Conservation (phyloP, 192 early-diverging fungal genomes). For the Phlyctochytrium planicorne region DNA sequence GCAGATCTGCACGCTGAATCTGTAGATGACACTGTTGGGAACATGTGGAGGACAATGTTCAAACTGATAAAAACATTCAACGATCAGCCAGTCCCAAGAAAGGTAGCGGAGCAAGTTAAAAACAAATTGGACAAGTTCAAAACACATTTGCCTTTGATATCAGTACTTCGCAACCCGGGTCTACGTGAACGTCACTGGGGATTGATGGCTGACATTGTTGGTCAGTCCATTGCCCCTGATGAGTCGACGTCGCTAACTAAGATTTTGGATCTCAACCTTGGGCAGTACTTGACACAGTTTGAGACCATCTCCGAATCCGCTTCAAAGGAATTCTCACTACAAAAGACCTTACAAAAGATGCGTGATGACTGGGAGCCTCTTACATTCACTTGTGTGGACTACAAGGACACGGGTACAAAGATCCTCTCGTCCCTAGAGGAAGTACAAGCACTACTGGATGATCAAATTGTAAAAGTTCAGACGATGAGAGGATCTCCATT, state of each 20-base stretch:
- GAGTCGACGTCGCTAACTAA: constrained; percentile 54
- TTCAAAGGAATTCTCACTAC: constrained; percentile 57
- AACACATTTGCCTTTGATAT: constrained; percentile 50
- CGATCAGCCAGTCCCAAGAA: constrained; percentile 54
- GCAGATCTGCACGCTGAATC: constrained; percentile 52
- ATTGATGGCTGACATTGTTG: constrained; percentile 52
- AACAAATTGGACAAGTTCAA: constrained; percentile 62
- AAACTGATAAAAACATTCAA: constrained; percentile 55
- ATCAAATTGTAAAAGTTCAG: constrained; percentile 63
- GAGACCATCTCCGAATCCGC: constrained; percentile 59
- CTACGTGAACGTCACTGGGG: constrained; percentile 57
- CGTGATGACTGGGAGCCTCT: constrained; percentile 59
- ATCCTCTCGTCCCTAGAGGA: constrained; percentile 62
- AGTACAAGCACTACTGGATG: constrained; percentile 58
- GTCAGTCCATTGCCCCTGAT: constrained; percentile 53
- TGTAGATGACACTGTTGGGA: constrained; percentile 48
- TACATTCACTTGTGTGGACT: constrained; percentile 53
- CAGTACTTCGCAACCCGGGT: constrained; percentile 55
- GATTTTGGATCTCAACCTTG: constrained; percentile 51
- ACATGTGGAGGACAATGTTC: constrained; percentile 54
- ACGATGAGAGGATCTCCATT: constrained; percentile 61
- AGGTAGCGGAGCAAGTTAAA: constrained; percentile 62
- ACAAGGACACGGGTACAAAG: constrained; percentile 59
- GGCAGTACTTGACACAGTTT: constrained; percentile 47
- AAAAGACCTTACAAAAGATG: constrained; percentile 59